A percentile compares a stretch with the other conserved stretches of the same genome.
phyloP scores from a whole-genome alignment of 1,139 yeast genomes.

The Saccharomycopsis phalli region DNA sequence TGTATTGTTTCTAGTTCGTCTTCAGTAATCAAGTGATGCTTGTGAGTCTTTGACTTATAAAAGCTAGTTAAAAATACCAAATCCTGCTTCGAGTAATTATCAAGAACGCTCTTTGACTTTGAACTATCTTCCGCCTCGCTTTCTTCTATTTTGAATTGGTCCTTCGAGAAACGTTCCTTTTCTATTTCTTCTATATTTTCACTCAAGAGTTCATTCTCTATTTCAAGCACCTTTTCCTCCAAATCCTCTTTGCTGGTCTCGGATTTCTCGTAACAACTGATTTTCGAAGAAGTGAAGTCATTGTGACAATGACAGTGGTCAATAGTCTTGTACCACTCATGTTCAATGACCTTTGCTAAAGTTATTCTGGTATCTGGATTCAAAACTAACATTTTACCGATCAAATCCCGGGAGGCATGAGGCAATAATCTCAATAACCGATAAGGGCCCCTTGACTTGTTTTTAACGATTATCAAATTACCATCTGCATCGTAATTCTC shows the following conservation, averaged over 20 bases:
- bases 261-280: too few relatives aligned
- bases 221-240: conserved; percentile 15
- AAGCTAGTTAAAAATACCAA: conserved; percentile 16
- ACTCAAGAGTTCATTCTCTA: conserved; percentile 16
- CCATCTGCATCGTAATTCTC: conserved; percentile 43
- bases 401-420: conserved; percentile 70
- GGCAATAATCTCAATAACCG: conserved; percentile 81
- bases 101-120: conserved; percentile 6
- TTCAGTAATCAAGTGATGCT: conserved; percentile 50
- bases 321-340: conserved; percentile 66
- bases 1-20: conserved; percentile 31
- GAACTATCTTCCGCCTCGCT: conserved; percentile 16
- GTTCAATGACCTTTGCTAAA: conserved; percentile 55
- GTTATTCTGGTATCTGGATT: conserved; percentile 64
- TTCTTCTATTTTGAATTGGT: conserved; percentile 18
- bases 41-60: conserved; percentile 30
- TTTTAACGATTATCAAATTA: conserved; percentile 44
- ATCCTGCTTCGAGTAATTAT: conserved; percentile 18
- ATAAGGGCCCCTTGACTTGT: conserved; percentile 57
- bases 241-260: conserved; percentile 12
- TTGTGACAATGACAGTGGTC: conserved; percentile 29
- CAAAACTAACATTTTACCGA: conserved; percentile 63
- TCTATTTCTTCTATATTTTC: conserved; percentile 20
- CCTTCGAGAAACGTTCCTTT: conserved; percentile 15
- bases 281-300: conserved; percentile 7